Conservation (phyloP, 208 protist species). For the Kentomonas sorsogonicus region DNA sequence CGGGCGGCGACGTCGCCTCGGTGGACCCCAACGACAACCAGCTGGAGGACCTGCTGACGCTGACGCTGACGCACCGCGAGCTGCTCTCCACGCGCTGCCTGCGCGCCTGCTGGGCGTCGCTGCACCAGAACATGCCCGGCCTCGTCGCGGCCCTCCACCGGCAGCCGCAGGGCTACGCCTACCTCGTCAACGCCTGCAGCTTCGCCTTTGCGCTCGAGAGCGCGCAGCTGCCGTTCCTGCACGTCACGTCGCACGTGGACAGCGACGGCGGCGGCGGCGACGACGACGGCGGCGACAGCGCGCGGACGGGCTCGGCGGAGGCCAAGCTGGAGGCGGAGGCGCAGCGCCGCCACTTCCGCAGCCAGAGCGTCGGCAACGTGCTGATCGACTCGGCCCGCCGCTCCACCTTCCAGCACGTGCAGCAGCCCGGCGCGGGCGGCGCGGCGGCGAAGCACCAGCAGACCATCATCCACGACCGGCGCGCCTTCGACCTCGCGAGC, state of each 20-base stretch:
- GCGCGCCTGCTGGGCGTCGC: constrained; percentile 41
- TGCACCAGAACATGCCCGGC: constrained; percentile 33
- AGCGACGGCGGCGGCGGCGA: neutral
- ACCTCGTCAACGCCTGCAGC: constrained; percentile 43
- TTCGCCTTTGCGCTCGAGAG: constrained; percentile 50
- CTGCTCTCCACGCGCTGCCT: constrained; percentile 29
- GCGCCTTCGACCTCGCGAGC: constrained; percentile 36
- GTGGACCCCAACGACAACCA: constrained; percentile 32
- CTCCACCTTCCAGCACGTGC: neutral
- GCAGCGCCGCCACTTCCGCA: constrained; percentile 10
- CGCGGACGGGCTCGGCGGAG: neutral
- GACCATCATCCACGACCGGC: constrained; percentile 26
- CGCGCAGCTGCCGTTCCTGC: constrained; percentile 41
- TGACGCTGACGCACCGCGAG: constrained; percentile 40
- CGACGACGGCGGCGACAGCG: neutral
- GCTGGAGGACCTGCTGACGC: constrained; percentile 15
- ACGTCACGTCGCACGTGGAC: constrained; percentile 19
- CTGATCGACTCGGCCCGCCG: constrained; percentile 8
- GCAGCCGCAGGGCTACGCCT: constrained; percentile 47
- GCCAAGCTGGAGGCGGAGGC: no score
- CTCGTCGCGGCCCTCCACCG: constrained; percentile 51
- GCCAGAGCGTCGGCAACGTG: constrained; percentile 18
- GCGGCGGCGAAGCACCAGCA: constrained; percentile 13
- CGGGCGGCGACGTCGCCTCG: no score
- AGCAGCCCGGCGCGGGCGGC: neutral